Evolutionary conservation across 495 filamentous ascomycete genomes (phyloP).

Genomic region (Daldinia childiae): DNA sequence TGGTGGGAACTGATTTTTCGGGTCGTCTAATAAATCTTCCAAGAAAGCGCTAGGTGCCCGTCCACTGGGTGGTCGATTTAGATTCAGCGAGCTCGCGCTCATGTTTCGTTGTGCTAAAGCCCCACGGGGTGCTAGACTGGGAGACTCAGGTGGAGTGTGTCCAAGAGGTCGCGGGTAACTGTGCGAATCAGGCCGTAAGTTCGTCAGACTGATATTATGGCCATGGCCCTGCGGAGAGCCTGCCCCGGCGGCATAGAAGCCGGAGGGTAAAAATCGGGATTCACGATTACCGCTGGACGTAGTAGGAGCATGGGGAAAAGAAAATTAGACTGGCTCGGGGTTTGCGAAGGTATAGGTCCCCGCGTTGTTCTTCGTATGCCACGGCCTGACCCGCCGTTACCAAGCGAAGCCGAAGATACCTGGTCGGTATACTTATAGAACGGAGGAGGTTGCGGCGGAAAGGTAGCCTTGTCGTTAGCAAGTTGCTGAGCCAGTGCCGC

Average conservation of each 20-base stretch:
- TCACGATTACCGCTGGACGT: slow-evolving; percentile 64
- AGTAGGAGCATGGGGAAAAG: slow-evolving; percentile 85
- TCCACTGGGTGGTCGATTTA: slow-evolving; percentile 71
- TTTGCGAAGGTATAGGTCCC: slow-evolving; percentile 54
- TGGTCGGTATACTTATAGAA: slow-evolving; percentile 68
- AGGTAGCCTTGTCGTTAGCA: slow-evolving; percentile 69
- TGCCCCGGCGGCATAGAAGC: slow-evolving; percentile 82
- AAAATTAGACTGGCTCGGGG: slow-evolving; percentile 69
- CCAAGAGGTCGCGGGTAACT: slow-evolving; percentile 57
- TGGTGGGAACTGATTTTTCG: slow-evolving; percentile 52
- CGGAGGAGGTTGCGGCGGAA: slow-evolving; percentile 59
- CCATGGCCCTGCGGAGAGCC: slow-evolving; percentile 59
- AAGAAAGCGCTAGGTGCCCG: slow-evolving; percentile 91
- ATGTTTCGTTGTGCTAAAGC: slow-evolving; percentile 55
- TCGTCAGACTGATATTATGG: slow-evolving; percentile 63
- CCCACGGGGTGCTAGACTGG: slow-evolving; percentile 52
- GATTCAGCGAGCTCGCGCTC: slow-evolving; percentile 75
- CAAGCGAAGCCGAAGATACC: slow-evolving; percentile 68
- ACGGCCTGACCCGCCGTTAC: slow-evolving; percentile 56
- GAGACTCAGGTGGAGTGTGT: slow-evolving; percentile 68
- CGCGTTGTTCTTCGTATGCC: slow-evolving; percentile 52
- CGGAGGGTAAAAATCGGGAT: slow-evolving; percentile 84
- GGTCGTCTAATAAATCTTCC: slow-evolving; percentile 86
- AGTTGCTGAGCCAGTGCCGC: slow-evolving; percentile 76
- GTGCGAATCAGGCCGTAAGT: slow-evolving; percentile 61